Evolutionary conservation across 2,329 filamentous ascomycete genomes (phyloP), one percentile per base, ranked within the genome.

Genomic region (Talaromyces islandicus): DNA sequence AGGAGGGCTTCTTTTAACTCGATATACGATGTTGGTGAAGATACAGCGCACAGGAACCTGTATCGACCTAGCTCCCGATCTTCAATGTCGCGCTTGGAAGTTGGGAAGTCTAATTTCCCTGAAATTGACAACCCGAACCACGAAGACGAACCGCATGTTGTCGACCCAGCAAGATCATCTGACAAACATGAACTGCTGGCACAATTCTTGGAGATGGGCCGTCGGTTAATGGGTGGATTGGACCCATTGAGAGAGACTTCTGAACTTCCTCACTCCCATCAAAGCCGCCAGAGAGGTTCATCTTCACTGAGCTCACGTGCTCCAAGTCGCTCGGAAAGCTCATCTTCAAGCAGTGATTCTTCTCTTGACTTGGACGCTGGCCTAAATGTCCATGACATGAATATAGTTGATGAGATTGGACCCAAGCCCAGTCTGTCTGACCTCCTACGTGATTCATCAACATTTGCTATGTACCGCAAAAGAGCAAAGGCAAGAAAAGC

Each of bases 1-100:
- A 73, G 83, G 64, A 77, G 82, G 57, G 81, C 81, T 14, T 86
- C 83, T 29, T 84, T 86, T 64, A 81, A 80, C 65, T 78, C 77
- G 25, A 74, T 78, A 52, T 73, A 78, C 59, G 80, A 85, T 70
- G 78, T 80, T 51, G 77, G 77, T 14, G 76, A 81, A 54, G 81
- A 85, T 60, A 79, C 78, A 61, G 80, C 81, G 14, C 78, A 79
- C 64, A 67, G 67, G 60, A 73, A 70, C 62, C 62, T 66, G 19
- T 70, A 74, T 58, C 69, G 75, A 7, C 75, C 75, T 19, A 76
- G 73, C 54, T 79, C 77, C 25, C 72, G 76, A 29, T 76, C 75
- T 21, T 78, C 77, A 2, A 67, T 78, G 68, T 79, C 77, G 51
- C 74, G 73, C 61, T 65, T 78, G 25, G 70, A 76, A 54, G 65